Conservation (phyloP, 495 filamentous ascomycete genomes). For the Aspergillus sclerotioniger region DNA sequence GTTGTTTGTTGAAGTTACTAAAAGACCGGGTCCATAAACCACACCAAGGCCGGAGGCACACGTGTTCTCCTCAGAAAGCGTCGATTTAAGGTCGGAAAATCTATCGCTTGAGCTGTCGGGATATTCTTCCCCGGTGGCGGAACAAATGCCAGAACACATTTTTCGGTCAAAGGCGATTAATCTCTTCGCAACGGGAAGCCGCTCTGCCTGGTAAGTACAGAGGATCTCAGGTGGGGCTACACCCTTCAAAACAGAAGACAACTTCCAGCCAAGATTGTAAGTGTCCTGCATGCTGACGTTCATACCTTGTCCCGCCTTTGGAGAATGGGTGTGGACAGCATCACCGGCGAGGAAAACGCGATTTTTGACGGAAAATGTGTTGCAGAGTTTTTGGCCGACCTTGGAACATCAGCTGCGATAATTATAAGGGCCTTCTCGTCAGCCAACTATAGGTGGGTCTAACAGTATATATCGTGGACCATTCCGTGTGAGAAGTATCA, state of each 20-base stretch:
- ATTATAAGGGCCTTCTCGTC: not conserved
- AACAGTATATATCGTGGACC: constrained; percentile 15
- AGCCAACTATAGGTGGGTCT: not conserved
- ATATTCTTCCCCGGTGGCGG: constrained; percentile 1
- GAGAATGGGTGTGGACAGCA: constrained; percentile 56
- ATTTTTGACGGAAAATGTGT: constrained; percentile 54
- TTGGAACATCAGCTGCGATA: constrained; percentile 17
- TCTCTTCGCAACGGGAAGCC: constrained; percentile 58
- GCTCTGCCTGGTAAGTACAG: constrained; percentile 60
- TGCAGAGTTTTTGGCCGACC: constrained; percentile 63
- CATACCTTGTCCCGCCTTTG: constrained; percentile 74
- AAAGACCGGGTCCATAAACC: constrained; percentile 1
- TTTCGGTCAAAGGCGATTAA: constrained; percentile 62
- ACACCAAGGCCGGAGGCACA: constrained; percentile 6
- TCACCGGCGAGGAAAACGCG: constrained; percentile 40
- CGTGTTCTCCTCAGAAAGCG: constrained; percentile 8
- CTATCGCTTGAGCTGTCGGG: not conserved
- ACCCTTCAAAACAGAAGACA: constrained; percentile 55
- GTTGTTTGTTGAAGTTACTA: not conserved
- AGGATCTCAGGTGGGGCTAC: constrained; percentile 50
- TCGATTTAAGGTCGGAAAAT: not conserved
- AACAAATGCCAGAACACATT: constrained; percentile 28
- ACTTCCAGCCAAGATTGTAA: constrained; percentile 72
- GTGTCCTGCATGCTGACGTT: constrained; percentile 62
- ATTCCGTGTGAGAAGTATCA: not conserved